A percentile compares a stretch with the other conserved stretches of the same genome.
These are phyloP conservation scores for Boletus edulis DNA, from an alignment of 768 basidiomycete genomes.

Conservation along the genomic window DNA sequence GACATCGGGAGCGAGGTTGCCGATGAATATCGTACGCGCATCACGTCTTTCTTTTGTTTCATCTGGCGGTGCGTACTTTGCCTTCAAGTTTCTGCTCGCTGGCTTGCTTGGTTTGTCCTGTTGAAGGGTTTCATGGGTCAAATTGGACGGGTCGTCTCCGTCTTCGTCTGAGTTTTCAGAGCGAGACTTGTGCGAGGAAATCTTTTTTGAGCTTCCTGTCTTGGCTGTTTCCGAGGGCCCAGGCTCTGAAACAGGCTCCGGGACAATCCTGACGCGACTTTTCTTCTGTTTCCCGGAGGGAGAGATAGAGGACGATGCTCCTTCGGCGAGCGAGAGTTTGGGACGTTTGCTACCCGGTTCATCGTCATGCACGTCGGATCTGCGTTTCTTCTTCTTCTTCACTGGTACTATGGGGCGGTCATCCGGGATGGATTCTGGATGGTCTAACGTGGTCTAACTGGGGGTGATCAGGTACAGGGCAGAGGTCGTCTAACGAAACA, in stretches of 20 bases:
- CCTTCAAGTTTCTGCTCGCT: conserved; percentile 22
- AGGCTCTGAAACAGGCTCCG: not conserved
- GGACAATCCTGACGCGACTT: conserved; percentile 2
- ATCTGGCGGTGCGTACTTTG: conserved; percentile 56
- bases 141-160: conserved; percentile 31
- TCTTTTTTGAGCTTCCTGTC: not conserved
- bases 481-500: conserved; percentile 15
- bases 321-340: conserved; percentile 4
- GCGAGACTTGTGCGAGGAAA: conserved; percentile 27
- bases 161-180: conserved; percentile 32
- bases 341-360: conserved; percentile 17
- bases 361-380: conserved; percentile 11
- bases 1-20: conserved; percentile 78
- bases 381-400: conserved; percentile 16
- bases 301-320: conserved; percentile 21
- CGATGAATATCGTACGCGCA: conserved; percentile 86
- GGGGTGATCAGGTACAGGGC: conserved; percentile 4
- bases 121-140: conserved; percentile 65
- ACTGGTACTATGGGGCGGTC: not conserved
- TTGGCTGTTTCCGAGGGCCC: not conserved
- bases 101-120: conserved; percentile 28
- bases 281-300: conserved; percentile 12
- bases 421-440: conserved; percentile 2
- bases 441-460: conserved; percentile 6
- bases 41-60: conserved; percentile 77